Evolutionary conservation across 768 basidiomycete species (phyloP).

Genomic region (Pisolithus tinctorius): DNA sequence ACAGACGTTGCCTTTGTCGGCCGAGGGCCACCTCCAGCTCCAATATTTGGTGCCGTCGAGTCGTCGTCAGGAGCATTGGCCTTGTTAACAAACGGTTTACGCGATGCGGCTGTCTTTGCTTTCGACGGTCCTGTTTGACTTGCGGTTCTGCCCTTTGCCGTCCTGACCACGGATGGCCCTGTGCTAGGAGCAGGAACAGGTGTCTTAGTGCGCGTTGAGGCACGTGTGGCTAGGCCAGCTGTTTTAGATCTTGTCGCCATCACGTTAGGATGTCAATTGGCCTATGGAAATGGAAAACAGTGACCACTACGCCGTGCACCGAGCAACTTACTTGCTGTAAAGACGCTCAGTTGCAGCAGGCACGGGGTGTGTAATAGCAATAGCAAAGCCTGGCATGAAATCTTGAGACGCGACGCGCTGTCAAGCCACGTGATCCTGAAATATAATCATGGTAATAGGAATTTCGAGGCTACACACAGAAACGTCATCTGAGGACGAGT

Average conservation of each 20-base stretch:
- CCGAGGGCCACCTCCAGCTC: slow-evolving; percentile 25
- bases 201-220: slow-evolving; percentile 37
- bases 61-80: slow-evolving; percentile 41
- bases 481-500: too few species aligned
- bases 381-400: too few species aligned
- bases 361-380: too few species aligned
- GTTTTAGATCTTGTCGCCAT: slow-evolving; percentile 31
- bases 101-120: slow-evolving; percentile 31
- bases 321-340: too few species aligned
- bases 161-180: slow-evolving; percentile 25
- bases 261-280: not conserved
- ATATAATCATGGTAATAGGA: too few species aligned
- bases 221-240: slow-evolving; percentile 33
- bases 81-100: slow-evolving; percentile 48
- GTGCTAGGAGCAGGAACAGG: slow-evolving; percentile 28
- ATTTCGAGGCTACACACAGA: too few species aligned
- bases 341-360: too few species aligned
- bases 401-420: slow-evolving; percentile 2
- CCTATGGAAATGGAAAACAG: too few species aligned
- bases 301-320: too few species aligned
- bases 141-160: slow-evolving; percentile 35
- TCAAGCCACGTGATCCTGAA: slow-evolving; percentile 23
- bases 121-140: slow-evolving; percentile 20
- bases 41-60: slow-evolving; percentile 14
- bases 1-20: slow-evolving; percentile 17